Conservation (phyloP, 164 flowering plant species). For the Vitis rupestris region DNA sequence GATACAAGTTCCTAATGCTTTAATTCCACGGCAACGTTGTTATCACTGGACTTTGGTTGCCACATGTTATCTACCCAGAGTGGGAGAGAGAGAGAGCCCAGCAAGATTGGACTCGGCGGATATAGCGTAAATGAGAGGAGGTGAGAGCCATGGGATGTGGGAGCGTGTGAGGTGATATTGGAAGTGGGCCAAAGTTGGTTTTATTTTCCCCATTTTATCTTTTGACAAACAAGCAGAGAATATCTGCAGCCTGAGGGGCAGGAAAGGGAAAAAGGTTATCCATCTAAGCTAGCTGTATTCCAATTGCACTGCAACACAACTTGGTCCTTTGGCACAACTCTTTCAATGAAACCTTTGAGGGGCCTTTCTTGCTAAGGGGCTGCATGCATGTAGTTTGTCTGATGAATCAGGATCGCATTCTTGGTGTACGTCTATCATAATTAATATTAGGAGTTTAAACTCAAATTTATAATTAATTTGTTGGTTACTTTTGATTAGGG, state of each 20-base stretch:
- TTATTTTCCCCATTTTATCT: slow-evolving; percentile 4
- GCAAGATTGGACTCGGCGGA: neutral
- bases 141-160: neutral
- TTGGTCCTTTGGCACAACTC: neutral
- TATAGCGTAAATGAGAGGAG: neutral
- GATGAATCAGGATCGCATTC: too few species aligned
- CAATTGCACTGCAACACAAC: slow-evolving; percentile 3
- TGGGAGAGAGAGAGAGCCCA: neutral
- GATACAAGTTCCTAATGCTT: neutral
- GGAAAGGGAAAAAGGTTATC: slow-evolving; percentile 11
- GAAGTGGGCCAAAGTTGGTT: slow-evolving; percentile 7
- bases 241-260: slow-evolving; percentile 26
- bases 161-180: neutral
- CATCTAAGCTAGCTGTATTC: slow-evolving; percentile 22
- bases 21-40: neutral
- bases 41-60: neutral
- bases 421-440: too few species aligned
- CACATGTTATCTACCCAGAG: neutral
- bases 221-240: slow-evolving; percentile 9
- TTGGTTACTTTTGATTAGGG: too few species aligned
- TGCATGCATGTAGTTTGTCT: too few species aligned
- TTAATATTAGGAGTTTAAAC: too few species aligned
- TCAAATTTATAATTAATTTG: too few species aligned
- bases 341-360: slow-evolving; percentile 1
- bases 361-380: too few species aligned